A percentile compares a stretch with the other conserved stretches of the same genome.
phyloP scores from a whole-genome alignment of 441 rosid genomes.

The Breynia disticha region DNA sequence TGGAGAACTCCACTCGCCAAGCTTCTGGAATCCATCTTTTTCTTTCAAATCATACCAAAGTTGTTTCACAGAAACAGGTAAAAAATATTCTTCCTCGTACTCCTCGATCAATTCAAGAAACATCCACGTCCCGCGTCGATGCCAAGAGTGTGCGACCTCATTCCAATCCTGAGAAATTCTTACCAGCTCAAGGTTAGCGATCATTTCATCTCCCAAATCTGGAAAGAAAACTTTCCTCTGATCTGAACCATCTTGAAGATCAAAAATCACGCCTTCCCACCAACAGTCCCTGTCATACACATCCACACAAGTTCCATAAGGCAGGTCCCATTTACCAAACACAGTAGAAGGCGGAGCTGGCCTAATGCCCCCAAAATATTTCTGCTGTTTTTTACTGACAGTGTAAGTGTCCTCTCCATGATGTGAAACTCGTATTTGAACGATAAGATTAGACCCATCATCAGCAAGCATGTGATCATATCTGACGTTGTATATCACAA shows the following conservation, averaged over 20 bases:
- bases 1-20: constrained; percentile 51
- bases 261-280: constrained; percentile 89
- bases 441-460: constrained; percentile 30
- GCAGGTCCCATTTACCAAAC: constrained; percentile 19
- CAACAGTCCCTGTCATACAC: constrained; percentile 42
- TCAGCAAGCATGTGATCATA: constrained; percentile 45
- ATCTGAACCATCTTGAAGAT: constrained; percentile 32
- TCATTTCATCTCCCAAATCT: constrained; percentile 63
- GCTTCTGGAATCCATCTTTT: constrained; percentile 27
- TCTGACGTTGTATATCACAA: constrained; percentile 40
- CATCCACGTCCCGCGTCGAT: constrained; percentile 54
- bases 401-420: constrained; percentile 18
- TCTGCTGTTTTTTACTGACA: constrained; percentile 7
- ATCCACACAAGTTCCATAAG: constrained; percentile 62
- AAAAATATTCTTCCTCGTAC: constrained; percentile 18
- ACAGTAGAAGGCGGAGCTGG: constrained; percentile 36
- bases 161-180: constrained; percentile 73
- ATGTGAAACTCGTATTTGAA: constrained; percentile 32
- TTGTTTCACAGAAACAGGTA: constrained; percentile 49
- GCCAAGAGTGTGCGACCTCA: constrained; percentile 35
- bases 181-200: constrained; percentile 16
- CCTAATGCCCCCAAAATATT: constrained; percentile 40
- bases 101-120: constrained; percentile 52
- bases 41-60: constrained; percentile 70
- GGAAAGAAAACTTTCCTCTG: constrained; percentile 65